Conservation (phyloP, 78 protist genomes). For the Acrasis kona region DNA sequence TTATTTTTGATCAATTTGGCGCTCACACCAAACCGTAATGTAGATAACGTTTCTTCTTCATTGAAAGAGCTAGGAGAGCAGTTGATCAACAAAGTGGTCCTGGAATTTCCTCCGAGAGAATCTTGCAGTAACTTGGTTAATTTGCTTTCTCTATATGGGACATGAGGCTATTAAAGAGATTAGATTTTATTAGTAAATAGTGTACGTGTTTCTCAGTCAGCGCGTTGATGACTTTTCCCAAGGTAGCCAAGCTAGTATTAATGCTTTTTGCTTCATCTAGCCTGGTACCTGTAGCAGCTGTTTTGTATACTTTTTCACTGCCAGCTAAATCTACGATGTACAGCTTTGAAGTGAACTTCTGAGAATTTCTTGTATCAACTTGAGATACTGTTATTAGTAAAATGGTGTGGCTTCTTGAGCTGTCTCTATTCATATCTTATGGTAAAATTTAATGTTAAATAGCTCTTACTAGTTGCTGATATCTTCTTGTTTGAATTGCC, state of each 20-base stretch:
- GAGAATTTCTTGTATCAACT: neutral
- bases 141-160: conserved; percentile 2
- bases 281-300: neutral
- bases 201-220: neutral
- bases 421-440: conserved; percentile 40
- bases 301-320: neutral
- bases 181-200: conserved; percentile 11
- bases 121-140: conserved; percentile 4
- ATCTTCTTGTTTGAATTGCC: neutral
- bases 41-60: conserved; percentile 12
- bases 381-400: conserved; percentile 23
- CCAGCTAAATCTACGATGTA: conserved; percentile 27
- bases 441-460: neutral
- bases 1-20: conserved; percentile 13
- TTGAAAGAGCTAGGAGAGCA: conserved; percentile 6
- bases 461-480: neutral
- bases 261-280: conserved; percentile 23
- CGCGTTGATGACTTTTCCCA: conserved; percentile 1
- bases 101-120: conserved; percentile 19
- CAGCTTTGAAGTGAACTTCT: neutral
- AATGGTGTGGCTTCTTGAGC: conserved; percentile 60
- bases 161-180: too few relatives aligned
- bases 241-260: conserved; percentile 21
- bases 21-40: conserved; percentile 8
- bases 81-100: neutral